A percentile compares a stretch with the other conserved stretches of the same genome.
Conservation (phyloP, 2,329 filamentous ascomycete species). For the Hirsutella minnesotensis region DNA sequence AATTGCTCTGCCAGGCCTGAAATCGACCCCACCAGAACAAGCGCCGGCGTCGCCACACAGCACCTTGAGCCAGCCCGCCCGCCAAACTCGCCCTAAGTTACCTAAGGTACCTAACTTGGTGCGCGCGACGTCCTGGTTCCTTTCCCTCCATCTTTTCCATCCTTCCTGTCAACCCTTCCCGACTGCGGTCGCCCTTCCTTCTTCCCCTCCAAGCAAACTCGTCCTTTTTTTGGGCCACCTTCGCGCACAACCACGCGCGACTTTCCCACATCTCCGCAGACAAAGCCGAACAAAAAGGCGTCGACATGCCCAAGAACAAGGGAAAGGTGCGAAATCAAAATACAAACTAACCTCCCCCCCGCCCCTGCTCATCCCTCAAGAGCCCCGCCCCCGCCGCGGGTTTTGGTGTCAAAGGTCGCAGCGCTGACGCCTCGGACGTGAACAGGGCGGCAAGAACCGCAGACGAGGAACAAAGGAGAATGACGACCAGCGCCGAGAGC, state of each 20-base stretch:
- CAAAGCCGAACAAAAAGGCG: neutral
- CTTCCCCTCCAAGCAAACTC: neutral
- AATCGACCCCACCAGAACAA: neutral
- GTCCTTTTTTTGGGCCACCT: no score
- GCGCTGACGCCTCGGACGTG: neutral
- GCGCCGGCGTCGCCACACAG: conserved; percentile 1
- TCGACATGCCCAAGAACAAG: conserved; percentile 95
- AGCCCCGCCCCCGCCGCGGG: conserved; percentile 17
- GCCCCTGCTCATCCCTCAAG: conserved; percentile 5
- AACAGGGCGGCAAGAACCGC: conserved; percentile 93
- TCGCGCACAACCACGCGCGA: no score
- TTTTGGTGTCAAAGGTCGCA: neutral
- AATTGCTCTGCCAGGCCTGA: neutral
- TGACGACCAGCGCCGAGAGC: conserved; percentile 97
- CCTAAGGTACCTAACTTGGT: no score
- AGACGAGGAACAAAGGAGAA: conserved; percentile 98
- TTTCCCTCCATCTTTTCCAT: neutral
- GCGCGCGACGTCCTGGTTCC: neutral
- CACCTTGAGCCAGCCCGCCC: neutral
- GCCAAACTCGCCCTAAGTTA: neutral
- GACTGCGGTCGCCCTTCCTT: neutral
- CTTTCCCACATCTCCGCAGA: neutral
- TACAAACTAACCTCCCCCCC: neutral
- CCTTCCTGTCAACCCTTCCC: neutral
- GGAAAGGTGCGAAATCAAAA: conserved; percentile 62